A percentile compares a stretch with the other conserved stretches of the same genome.
phyloP scores from a whole-genome alignment of 2,329 filamentous ascomycete genomes.

The Didymella pomorum region DNA sequence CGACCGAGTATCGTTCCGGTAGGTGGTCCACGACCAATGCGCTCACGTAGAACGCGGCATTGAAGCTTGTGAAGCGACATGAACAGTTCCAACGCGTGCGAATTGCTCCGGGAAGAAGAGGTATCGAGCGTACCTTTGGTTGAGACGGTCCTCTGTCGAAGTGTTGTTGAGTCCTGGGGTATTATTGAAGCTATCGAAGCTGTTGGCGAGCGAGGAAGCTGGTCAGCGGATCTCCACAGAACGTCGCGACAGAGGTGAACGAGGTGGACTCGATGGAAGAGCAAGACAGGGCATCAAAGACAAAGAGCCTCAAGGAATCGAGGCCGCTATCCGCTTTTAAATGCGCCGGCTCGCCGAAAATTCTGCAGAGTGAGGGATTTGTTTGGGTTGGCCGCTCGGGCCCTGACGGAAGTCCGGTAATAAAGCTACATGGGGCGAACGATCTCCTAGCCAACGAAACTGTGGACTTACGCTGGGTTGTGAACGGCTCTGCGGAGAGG shows the following conservation, averaged over 20 bases:
- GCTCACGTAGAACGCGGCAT: constrained; percentile 9
- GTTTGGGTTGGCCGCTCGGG: constrained; percentile 42
- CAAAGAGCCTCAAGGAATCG: constrained; percentile 28
- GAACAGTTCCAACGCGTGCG: constrained; percentile 16
- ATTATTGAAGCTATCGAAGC: constrained; percentile 34
- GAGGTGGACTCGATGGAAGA: constrained; percentile 35
- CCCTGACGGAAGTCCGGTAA: constrained; percentile 41
- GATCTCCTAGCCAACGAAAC: constrained; percentile 33
- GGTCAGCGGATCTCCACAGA: constrained; percentile 42
- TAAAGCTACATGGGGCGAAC: constrained; percentile 32
- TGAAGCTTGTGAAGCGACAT: constrained; percentile 22
- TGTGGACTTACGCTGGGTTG: constrained; percentile 41
- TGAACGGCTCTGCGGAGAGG: constrained; percentile 23
- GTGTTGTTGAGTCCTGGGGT: constrained; percentile 26
- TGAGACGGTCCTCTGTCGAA: constrained; percentile 29
- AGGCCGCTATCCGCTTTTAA: constrained; percentile 43
- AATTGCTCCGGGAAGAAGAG: constrained; percentile 29
- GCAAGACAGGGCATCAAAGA: constrained; percentile 43
- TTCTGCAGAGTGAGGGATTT: constrained; percentile 50
- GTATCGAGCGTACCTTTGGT: constrained; percentile 46
- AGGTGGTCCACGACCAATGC: constrained; percentile 20
- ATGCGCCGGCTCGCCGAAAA: constrained; percentile 42
- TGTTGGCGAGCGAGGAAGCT: constrained; percentile 38
- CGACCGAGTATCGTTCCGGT: constrained; percentile 17
- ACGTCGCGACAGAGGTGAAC: constrained; percentile 35